These are phyloP conservation scores for Aspergillus melleus DNA, from an alignment of 2,329 filamentous ascomycete species.

Conservation along the genomic window DNA sequence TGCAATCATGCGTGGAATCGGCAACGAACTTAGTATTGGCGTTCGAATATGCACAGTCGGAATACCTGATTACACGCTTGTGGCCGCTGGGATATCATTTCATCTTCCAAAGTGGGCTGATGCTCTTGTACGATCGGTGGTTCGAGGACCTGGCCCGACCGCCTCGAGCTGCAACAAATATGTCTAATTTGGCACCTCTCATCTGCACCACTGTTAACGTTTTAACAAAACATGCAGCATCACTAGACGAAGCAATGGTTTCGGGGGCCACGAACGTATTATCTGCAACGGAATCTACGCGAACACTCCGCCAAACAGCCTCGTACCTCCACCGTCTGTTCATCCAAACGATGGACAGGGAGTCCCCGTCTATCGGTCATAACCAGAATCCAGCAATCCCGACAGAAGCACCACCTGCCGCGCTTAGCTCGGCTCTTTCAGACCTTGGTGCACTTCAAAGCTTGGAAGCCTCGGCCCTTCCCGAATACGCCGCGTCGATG, in stretches of 20 bases:
- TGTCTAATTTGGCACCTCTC: not conserved
- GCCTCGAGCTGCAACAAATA: not conserved
- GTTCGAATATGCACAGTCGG: not conserved
- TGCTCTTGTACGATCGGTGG: not conserved
- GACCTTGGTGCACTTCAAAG: not conserved
- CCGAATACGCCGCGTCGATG: not conserved
- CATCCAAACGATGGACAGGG: not conserved
- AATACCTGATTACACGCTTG: not conserved
- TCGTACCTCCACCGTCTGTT: not conserved
- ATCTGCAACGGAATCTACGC: not conserved
- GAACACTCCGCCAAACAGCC: not conserved
- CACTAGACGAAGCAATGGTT: not conserved
- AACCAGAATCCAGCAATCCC: not conserved
- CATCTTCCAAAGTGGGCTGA: not conserved
- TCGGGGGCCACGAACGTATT: not conserved
- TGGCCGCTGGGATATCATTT: not conserved
- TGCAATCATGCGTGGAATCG: not conserved
- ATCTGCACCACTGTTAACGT: not conserved
- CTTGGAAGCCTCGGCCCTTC: not conserved
- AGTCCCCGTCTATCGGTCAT: not conserved
- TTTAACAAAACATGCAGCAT: not conserved
- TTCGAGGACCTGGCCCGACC: not conserved
- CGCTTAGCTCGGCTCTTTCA: not conserved
- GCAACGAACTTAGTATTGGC: not conserved
- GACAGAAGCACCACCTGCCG: not conserved